These are phyloP conservation scores for Aspergillus terreus DNA, from an alignment of 2,329 filamentous ascomycete species.

Conservation along the genomic window DNA sequence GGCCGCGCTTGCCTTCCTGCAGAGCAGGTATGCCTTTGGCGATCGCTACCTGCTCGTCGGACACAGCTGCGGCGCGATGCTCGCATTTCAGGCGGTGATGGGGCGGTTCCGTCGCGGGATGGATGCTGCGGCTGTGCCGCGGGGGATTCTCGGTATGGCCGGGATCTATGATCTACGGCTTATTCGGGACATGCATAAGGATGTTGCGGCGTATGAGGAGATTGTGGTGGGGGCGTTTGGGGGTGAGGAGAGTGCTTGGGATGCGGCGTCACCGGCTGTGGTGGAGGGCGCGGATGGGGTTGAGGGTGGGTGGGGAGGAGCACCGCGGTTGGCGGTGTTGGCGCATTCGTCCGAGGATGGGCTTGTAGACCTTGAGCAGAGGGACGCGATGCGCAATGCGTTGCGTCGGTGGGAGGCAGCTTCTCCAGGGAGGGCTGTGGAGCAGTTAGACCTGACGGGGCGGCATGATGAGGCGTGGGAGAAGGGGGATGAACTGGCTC, in stretches of 20 bases:
- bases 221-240: constrained; percentile 44
- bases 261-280: constrained; percentile 37
- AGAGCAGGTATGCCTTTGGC: constrained; percentile 37
- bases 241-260: constrained; percentile 34
- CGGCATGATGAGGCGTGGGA: constrained; percentile 42
- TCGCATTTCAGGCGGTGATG: constrained; percentile 45
- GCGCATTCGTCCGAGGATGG: constrained; percentile 41
- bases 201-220: constrained; percentile 34
- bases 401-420: constrained; percentile 45
- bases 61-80: constrained; percentile 46
- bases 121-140: constrained; percentile 20
- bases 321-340: constrained; percentile 32
- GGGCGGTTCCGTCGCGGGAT: constrained; percentile 15
- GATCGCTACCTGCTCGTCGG: constrained; percentile 42
- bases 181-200: constrained; percentile 31
- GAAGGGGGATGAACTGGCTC: constrained; percentile 38
- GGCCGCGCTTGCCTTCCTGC: constrained; percentile 38
- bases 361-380: constrained; percentile 38
- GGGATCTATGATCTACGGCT: constrained; percentile 44
- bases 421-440: constrained; percentile 26
- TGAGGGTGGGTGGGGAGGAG: constrained; percentile 31
- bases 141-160: constrained; percentile 39
- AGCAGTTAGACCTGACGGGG: constrained; percentile 36
- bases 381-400: constrained; percentile 46
- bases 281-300: constrained; percentile 26